A percentile compares a stretch with the other conserved stretches of the same genome.
Conservation (phyloP, 2,329 filamentous ascomycete genomes). For the Penicillium sp. region DNA sequence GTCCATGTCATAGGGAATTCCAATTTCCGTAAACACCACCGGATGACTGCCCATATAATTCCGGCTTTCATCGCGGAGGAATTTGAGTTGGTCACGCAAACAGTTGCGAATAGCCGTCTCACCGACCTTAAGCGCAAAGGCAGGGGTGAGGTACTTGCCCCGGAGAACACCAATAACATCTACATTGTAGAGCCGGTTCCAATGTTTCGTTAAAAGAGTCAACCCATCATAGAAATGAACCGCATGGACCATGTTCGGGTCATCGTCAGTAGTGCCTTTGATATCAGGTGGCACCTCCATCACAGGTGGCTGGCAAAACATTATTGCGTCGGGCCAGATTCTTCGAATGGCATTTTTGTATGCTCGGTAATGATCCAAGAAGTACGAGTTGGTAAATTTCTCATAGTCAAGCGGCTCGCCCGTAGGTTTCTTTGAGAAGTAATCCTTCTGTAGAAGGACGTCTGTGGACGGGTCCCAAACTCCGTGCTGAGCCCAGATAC, state of each 20-base stretch:
- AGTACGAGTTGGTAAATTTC: slow-evolving; percentile 82
- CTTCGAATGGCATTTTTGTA: slow-evolving; percentile 66
- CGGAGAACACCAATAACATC: slow-evolving; percentile 87
- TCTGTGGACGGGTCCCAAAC: slow-evolving; percentile 82
- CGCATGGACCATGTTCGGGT: slow-evolving; percentile 80
- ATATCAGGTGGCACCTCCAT: slow-evolving; percentile 82
- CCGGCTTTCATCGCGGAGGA: slow-evolving; percentile 75
- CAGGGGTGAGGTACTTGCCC: slow-evolving; percentile 77
- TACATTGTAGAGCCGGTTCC: slow-evolving; percentile 93
- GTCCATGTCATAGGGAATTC: slow-evolving; percentile 98
- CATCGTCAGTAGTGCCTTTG: slow-evolving; percentile 80
- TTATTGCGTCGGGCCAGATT: slow-evolving; percentile 69
- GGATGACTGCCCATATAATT: slow-evolving; percentile 83
- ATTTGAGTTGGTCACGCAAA: slow-evolving; percentile 74
- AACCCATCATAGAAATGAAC: slow-evolving; percentile 96
- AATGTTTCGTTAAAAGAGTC: slow-evolving; percentile 94
- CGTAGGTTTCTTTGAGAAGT: slow-evolving; percentile 75
- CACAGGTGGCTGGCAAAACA: slow-evolving; percentile 85
- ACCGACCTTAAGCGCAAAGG: slow-evolving; percentile 84
- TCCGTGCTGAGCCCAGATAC: slow-evolving; percentile 92
- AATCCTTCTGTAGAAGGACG: slow-evolving; percentile 69
- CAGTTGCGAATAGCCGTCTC: slow-evolving; percentile 92
- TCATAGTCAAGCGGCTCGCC: slow-evolving; percentile 69
- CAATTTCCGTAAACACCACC: slow-evolving; percentile 85
- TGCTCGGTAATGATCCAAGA: slow-evolving; percentile 72